These are phyloP conservation scores for Phytophthora sojae DNA, from an alignment of 352 stramenopile genomes.

Conservation along the genomic window DNA sequence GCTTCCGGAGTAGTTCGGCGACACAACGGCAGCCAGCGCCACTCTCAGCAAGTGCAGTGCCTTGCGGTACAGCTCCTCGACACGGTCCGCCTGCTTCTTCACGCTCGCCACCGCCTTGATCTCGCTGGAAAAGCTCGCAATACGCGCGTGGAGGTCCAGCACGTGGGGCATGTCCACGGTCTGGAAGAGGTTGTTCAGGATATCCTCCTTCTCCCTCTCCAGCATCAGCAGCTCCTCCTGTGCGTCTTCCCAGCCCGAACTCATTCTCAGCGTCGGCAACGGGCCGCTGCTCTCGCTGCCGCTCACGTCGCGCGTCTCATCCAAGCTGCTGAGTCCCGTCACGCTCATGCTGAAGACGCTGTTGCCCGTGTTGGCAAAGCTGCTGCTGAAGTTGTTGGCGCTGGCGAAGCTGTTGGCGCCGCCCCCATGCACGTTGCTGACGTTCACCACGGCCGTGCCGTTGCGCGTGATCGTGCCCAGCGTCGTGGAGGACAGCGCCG, in stretches of 20 bases:
- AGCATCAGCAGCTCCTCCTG: constrained; percentile 70
- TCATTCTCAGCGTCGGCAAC: constrained; percentile 32
- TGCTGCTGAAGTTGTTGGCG: constrained; percentile 24
- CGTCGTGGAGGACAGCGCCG: constrained; percentile 66
- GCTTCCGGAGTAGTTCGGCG: constrained; percentile 71
- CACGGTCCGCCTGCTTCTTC: constrained; percentile 78
- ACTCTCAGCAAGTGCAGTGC: constrained; percentile 75
- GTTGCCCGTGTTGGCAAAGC: constrained; percentile 29
- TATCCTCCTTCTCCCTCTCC: constrained; percentile 78
- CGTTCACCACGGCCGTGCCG: constrained; percentile 42
- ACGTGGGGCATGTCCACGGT: constrained; percentile 66
- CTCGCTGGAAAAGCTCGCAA: constrained; percentile 79
- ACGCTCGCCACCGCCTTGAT: constrained; percentile 81
- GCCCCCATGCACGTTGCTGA: constrained; percentile 42
- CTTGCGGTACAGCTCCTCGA: constrained; percentile 78
- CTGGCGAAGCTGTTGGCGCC: constrained; percentile 5
- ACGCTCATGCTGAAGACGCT: constrained; percentile 35
- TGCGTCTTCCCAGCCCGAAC: constrained; percentile 48
- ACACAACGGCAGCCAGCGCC: constrained; percentile 75
- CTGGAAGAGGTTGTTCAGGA: constrained; percentile 71
- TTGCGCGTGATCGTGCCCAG: constrained; percentile 51
- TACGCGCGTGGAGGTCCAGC: constrained; percentile 73
- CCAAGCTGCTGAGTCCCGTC: constrained; percentile 27
- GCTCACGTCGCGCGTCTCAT: constrained; percentile 41
- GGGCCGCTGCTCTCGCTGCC: constrained; percentile 45